Evolutionary conservation across 306 rosid species (phyloP).

Genomic region (Trifolium dubium): DNA sequence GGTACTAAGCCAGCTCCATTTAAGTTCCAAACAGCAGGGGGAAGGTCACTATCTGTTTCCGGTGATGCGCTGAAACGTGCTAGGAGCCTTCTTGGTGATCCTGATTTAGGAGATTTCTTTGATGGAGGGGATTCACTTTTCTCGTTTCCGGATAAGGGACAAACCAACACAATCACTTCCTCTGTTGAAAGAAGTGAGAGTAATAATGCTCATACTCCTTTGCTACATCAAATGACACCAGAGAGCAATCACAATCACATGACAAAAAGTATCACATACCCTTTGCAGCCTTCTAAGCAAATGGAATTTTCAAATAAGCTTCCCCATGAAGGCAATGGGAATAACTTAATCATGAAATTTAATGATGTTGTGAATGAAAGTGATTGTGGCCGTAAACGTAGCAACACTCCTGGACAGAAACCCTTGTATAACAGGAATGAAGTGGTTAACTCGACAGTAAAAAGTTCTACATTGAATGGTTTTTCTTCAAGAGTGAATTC

Average conservation of each 20-base stretch:
- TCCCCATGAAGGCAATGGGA: conserved; percentile 50
- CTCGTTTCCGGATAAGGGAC: conserved; percentile 44
- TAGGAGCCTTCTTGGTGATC: conserved; percentile 83
- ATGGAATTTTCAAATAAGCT: conserved; percentile 48
- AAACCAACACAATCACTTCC: conserved; percentile 2
- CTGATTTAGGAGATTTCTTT: conserved; percentile 73
- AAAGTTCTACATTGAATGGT: conserved; percentile 46
- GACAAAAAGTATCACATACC: conserved; percentile 46
- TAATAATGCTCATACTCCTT: conserved; percentile 48
- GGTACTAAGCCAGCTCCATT: conserved; percentile 55
- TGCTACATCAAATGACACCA: conserved; percentile 37
- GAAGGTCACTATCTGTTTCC: conserved; percentile 84
- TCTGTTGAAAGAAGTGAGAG: conserved; percentile 42
- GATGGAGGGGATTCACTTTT: conserved; percentile 51
- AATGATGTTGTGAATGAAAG: conserved; percentile 65
- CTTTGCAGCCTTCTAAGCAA: conserved; percentile 52
- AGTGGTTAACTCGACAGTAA: conserved; percentile 22
- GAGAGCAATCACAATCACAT: conserved; percentile 3
- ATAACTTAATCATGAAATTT: conserved; percentile 68
- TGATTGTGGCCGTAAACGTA: conserved; percentile 40
- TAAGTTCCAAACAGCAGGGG: conserved; percentile 84
- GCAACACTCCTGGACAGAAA: conserved; percentile 48
- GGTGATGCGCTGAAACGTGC: conserved; percentile 81
- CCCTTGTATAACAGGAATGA: conserved; percentile 35
- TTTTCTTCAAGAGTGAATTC: conserved; percentile 47